Evolutionary conservation across 2,329 filamentous ascomycete species (phyloP), one percentile per base, ranked within the genome.

Genomic region (Hymenoscyphus salicellus): DNA sequence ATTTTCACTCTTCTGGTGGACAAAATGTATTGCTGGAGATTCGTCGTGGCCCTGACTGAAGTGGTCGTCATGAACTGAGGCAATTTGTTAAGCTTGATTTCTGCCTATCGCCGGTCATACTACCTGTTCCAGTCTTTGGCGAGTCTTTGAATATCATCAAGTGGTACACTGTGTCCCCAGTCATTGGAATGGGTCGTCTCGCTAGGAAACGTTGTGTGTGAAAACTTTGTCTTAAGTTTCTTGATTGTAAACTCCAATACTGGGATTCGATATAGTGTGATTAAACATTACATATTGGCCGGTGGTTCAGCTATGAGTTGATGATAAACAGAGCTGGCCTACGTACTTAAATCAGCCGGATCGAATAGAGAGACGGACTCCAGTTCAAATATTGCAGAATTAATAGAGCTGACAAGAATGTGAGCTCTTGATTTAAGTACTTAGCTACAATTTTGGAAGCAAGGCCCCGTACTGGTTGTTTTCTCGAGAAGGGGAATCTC

Each of bases 71-170:
- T 80, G 75, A 82, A 89, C 58, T 91, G 86, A 0, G 86, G 83
- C 36, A 80, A 65, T 49, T 80, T 67, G 72, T 91, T 91, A 10
- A 91, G 73, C 57, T 80, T 78, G 3, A 78, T 75, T 74, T 91
- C 88, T 23, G 82, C 80, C 38, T 78, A 77, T 36, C 85, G 80
- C 88, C 88, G 91, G 73, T 89, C 83, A 71, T 83, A 86, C 3
- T 33, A 2, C 3, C 82, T 76, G 41, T 80, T 78, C 88, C 88
- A 91, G 68, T 84, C 79, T 5, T 78, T 75, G 1, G 82, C 78
- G 23, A 91, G 78, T 11, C 86, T 80, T 70, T 86, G 85, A 64
- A 90, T 76, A 63, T 89, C 86, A 1, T 77, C 75, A 0, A 89
- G 75, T 0, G 87, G 87, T 10, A 83, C 79, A n/a, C 88, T 88